Evolutionary conservation across 495 filamentous ascomycete genomes (phyloP).

Genomic region (Hyaloscypha hepaticicola): DNA sequence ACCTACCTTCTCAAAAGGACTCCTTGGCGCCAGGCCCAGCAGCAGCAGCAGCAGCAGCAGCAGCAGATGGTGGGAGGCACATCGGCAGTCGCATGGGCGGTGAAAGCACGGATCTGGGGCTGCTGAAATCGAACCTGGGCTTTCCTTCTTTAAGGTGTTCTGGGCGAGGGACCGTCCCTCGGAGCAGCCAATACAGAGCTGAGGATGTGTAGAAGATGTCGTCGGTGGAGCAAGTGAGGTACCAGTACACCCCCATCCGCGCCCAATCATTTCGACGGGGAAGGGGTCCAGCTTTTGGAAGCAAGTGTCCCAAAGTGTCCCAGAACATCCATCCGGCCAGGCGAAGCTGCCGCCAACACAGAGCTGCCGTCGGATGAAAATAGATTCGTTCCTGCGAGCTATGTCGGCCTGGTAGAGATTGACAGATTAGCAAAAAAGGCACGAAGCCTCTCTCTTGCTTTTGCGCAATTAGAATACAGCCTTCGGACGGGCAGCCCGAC

Average conservation of each 20-base stretch:
- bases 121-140: neutral
- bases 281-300: neutral
- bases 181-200: constrained; percentile 12
- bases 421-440: neutral
- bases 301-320: neutral
- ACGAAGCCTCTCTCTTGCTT: neutral
- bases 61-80: neutral
- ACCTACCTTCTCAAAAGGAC: neutral
- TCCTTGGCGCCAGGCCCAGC: no score
- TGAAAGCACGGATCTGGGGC: constrained; percentile 9
- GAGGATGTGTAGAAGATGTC: neutral
- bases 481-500: constrained; percentile 3
- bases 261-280: constrained; percentile 11
- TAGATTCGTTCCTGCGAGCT: neutral
- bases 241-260: constrained; percentile 10
- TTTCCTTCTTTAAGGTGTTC: neutral
- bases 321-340: neutral
- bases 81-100: constrained; percentile 16
- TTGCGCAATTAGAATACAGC: constrained; percentile 11
- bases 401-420: neutral
- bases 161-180: neutral
- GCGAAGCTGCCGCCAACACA: neutral
- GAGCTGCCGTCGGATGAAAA: neutral
- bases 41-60: neutral
- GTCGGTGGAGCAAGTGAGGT: constrained; percentile 8